Percentiles rank a stretch among this genome's conserved stretches.
Evolutionary conservation across 2,329 filamentous ascomycete species (phyloP).

Genomic region (Acrocalymma vagum): DNA sequence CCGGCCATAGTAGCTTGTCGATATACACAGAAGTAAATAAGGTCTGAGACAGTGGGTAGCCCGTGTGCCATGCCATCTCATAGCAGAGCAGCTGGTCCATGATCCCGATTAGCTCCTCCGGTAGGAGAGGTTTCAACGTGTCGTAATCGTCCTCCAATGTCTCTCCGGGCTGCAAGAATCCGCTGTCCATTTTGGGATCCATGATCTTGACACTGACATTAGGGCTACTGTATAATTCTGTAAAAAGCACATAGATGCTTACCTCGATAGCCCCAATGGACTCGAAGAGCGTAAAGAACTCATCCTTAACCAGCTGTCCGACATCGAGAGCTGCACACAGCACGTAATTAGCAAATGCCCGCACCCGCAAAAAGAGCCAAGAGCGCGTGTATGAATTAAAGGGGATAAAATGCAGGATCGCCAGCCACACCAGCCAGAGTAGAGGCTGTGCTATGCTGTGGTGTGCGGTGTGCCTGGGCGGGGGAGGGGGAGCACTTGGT

Average conservation of each 20-base stretch:
- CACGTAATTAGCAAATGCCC: no score
- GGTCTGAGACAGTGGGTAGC: slow-evolving; percentile 95
- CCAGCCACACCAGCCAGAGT: no score
- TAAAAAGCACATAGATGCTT: slow-evolving; percentile 7
- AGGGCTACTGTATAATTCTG: background rate
- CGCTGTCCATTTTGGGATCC: slow-evolving; percentile 99
- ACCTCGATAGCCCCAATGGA: slow-evolving; percentile 86
- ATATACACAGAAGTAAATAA: slow-evolving; percentile 93
- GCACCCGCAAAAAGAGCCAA: no score
- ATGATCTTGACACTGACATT: slow-evolving; percentile 74
- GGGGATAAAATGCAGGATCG: no score
- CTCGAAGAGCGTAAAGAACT: slow-evolving; percentile 91
- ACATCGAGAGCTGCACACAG: slow-evolving; percentile 72
- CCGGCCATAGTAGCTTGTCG: slow-evolving; percentile 79
- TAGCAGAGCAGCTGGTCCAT: slow-evolving; percentile 92
- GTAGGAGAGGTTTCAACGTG: slow-evolving; percentile 70
- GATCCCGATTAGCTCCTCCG: slow-evolving; percentile 86
- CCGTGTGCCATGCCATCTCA: slow-evolving; percentile 97
- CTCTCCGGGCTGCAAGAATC: slow-evolving; percentile 79
- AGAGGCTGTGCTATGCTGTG: no score
- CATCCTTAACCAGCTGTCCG: slow-evolving; percentile 92
- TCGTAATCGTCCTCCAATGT: slow-evolving; percentile 87
- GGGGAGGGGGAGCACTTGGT: no score
- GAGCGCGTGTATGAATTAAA: no score
- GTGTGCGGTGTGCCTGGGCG: no score